Conservation (phyloP, 805 yeast genomes). For the Candida maesae region DNA sequence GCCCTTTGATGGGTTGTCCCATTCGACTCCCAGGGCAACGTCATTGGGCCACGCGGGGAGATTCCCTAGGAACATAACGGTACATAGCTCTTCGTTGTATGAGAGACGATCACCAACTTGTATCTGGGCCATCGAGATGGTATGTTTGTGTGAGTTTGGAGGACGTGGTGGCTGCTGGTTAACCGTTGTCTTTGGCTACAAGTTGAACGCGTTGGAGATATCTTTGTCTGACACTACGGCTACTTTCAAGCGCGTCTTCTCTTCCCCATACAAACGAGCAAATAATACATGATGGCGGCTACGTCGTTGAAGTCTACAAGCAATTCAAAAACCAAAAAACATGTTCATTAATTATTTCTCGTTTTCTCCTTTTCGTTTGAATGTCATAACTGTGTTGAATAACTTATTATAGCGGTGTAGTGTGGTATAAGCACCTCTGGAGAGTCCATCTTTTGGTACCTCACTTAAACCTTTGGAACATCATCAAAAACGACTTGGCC, state of each 20-base stretch:
- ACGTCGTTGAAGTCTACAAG: too few relatives aligned
- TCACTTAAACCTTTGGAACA: constrained; percentile 1
- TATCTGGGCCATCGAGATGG: not conserved
- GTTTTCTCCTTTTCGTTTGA: too few relatives aligned
- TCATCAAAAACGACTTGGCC: constrained; percentile 56
- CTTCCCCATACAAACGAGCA: too few relatives aligned
- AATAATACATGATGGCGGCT: too few relatives aligned
- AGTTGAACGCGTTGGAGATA: too few relatives aligned
- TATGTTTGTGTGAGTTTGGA: not conserved
- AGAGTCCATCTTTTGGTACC: too few relatives aligned
- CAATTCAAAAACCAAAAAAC: not conserved
- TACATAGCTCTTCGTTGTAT: constrained; percentile 48
- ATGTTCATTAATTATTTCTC: not conserved
- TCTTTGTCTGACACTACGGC: too few relatives aligned
- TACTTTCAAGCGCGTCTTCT: too few relatives aligned
- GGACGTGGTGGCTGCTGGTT: too few relatives aligned
- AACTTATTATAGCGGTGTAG: too few relatives aligned
- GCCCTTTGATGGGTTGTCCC: constrained; percentile 74
- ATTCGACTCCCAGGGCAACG: constrained; percentile 72
- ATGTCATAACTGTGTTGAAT: not conserved
- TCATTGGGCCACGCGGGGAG: constrained; percentile 60
- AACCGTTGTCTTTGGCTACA: not conserved
- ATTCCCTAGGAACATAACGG: constrained; percentile 58
- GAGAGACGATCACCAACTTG: constrained; percentile 23
- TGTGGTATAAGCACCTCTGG: too few relatives aligned